A percentile compares a stretch with the other conserved stretches of the same genome.
These are phyloP conservation scores for Claviceps africana DNA, from an alignment of 2,329 filamentous ascomycete genomes.

Conservation along the genomic window DNA sequence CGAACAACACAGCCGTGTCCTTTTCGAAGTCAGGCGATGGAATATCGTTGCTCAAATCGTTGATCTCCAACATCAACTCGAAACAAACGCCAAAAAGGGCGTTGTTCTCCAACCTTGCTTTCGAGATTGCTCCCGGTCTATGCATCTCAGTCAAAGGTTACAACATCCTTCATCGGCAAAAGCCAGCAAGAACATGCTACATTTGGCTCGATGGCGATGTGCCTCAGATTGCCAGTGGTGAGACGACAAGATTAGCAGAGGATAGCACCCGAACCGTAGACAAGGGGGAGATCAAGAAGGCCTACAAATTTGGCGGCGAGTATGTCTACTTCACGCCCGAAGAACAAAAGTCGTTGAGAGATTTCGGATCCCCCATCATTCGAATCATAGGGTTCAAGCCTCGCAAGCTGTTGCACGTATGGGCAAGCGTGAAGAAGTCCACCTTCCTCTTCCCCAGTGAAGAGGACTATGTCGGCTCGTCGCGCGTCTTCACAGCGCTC, in stretches of 20 bases:
- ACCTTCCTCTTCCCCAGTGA: slow-evolving; percentile 92
- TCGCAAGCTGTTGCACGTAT: slow-evolving; percentile 56
- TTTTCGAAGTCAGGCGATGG: slow-evolving; percentile 59
- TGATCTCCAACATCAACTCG: slow-evolving; percentile 80
- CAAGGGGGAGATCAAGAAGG: slow-evolving; percentile 72
- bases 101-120: slow-evolving; percentile 71
- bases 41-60: slow-evolving; percentile 61
- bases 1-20: slow-evolving; percentile 37
- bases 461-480: slow-evolving; percentile 78
- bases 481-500: slow-evolving; percentile 79
- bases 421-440: slow-evolving; percentile 76
- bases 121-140: slow-evolving; percentile 75
- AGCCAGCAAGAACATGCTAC: slow-evolving; percentile 68
- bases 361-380: slow-evolving; percentile 72
- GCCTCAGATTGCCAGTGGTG: slow-evolving; percentile 62
- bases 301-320: slow-evolving; percentile 90
- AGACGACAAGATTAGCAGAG: slow-evolving; percentile 62
- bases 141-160: slow-evolving; percentile 89
- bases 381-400: slow-evolving; percentile 92
- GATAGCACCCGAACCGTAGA: slow-evolving; percentile 66
- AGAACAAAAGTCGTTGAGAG: slow-evolving; percentile 61
- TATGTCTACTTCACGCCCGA: slow-evolving; percentile 76
- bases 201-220: slow-evolving; percentile 80
- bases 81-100: slow-evolving; percentile 76
- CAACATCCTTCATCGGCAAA: slow-evolving; percentile 73